These are phyloP conservation scores for Pelargonium nanum DNA, from an alignment of 345 rosid genomes.

Conservation along the genomic window DNA sequence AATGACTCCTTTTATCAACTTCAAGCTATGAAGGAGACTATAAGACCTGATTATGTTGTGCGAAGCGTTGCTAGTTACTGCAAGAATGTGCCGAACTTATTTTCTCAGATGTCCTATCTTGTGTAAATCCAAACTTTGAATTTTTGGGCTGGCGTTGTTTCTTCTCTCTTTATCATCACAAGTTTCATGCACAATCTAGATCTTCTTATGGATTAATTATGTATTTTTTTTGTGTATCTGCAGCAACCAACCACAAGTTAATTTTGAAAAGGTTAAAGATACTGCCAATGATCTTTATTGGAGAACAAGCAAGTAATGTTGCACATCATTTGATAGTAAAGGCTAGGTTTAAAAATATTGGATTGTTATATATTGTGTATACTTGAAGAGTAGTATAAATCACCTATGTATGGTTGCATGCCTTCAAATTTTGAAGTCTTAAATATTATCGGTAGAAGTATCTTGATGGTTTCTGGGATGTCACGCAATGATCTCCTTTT, in stretches of 20 bases:
- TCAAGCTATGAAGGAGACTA: constrained; percentile 6
- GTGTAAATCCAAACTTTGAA: background rate
- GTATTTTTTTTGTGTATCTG: background rate
- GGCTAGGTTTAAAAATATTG: too few relatives aligned
- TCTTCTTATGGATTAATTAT: background rate
- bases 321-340: too few relatives aligned
- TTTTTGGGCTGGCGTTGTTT: background rate
- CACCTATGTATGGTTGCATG: too few relatives aligned
- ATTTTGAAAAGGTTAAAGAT: constrained; percentile 1
- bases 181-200: background rate
- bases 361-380: too few relatives aligned
- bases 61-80: constrained; percentile 2
- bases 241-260: constrained; percentile 2
- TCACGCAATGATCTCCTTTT: too few relatives aligned
- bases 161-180: background rate
- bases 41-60: constrained; percentile 9
- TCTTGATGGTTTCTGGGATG: too few relatives aligned
- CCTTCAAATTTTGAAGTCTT: too few relatives aligned
- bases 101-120: constrained; percentile 1
- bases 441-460: too few relatives aligned
- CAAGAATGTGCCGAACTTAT: background rate
- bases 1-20: constrained; percentile 3
- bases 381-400: too few relatives aligned
- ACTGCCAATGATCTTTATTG: background rate
- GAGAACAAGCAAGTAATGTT: background rate